Evolutionary conservation across 2,329 filamentous ascomycete genomes (phyloP).

Genomic region (Aspergillus chevalieri): DNA sequence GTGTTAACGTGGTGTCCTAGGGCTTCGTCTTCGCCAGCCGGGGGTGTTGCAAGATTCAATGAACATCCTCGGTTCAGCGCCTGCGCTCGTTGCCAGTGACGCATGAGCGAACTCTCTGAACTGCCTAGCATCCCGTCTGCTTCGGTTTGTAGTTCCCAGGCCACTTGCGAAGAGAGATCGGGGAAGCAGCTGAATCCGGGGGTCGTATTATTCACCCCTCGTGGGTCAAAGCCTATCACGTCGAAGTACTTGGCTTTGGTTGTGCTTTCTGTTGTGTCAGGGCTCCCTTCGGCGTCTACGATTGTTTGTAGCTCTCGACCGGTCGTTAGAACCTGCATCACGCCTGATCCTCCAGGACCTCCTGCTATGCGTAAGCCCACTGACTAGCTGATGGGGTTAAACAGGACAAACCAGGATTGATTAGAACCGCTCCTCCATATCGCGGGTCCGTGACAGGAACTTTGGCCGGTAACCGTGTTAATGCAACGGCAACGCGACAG

Average conservation of each 20-base stretch:
- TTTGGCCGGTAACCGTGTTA: constrained; percentile 43
- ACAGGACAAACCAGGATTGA: constrained; percentile 37
- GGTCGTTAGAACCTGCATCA: constrained; percentile 25
- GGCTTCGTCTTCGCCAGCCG: constrained; percentile 14
- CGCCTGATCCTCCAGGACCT: constrained; percentile 42
- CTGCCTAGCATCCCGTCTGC: constrained; percentile 33
- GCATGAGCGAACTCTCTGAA: constrained; percentile 20
- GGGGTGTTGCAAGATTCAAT: constrained; percentile 12
- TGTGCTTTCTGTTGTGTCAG: neutral
- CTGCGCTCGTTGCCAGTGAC: constrained; percentile 27
- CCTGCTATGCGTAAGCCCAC: constrained; percentile 13
- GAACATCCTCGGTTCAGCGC: constrained; percentile 31
- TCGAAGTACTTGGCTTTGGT: constrained; percentile 28
- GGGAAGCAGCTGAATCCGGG: constrained; percentile 38
- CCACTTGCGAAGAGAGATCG: constrained; percentile 19
- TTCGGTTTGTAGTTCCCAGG: constrained; percentile 30
- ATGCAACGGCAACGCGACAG: constrained; percentile 36
- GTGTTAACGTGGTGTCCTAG: constrained; percentile 31
- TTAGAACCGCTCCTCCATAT: constrained; percentile 43
- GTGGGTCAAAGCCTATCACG: constrained; percentile 41
- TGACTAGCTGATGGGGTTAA: neutral
- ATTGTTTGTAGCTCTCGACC: constrained; percentile 34
- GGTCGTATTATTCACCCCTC: constrained; percentile 38
- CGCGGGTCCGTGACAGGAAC: constrained; percentile 35
- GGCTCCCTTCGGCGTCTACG: constrained; percentile 27